Evolutionary conservation across 176 grass and related monocot genomes (phyloP).

Genomic region (Elymus sibiricus): DNA sequence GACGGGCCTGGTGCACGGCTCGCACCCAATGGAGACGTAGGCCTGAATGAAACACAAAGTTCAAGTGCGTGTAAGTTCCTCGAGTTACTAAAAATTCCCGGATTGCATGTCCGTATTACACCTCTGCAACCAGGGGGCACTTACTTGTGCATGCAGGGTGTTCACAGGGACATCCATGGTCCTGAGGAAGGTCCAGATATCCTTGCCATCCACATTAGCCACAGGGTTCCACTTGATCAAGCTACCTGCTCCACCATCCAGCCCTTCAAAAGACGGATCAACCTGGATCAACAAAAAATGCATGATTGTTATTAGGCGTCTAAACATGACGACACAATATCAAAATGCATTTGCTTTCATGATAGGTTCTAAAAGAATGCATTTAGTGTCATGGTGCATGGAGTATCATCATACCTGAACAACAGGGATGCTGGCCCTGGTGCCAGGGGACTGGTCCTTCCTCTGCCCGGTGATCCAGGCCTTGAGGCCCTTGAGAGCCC

Average conservation of each 20-base stretch:
- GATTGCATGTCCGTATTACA: neutral
- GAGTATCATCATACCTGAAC: constrained; percentile 49
- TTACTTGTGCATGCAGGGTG: constrained; percentile 73
- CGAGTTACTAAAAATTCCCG: too few species aligned
- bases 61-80: neutral
- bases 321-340: neutral
- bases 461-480: constrained; percentile 97
- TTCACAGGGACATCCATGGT: constrained; percentile 97
- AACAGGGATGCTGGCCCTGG: constrained; percentile 76
- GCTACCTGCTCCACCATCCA: constrained; percentile 66
- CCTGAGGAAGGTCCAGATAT: constrained; percentile 87
- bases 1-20: constrained; percentile 94
- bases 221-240: constrained; percentile 97
- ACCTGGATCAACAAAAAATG: constrained; percentile 40
- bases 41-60: constrained; percentile 49
- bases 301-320: neutral
- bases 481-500: constrained; percentile 64
- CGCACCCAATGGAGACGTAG: constrained; percentile 92
- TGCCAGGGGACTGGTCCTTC: constrained; percentile 91
- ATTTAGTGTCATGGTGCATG: neutral
- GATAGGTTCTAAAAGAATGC: neutral
- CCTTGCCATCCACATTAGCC: constrained; percentile 79
- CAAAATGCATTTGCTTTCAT: neutral
- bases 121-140: neutral
- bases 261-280: constrained; percentile 80